Evolutionary conservation across 805 yeast genomes (phyloP), one percentile per base, ranked within the genome.

Genomic region (Starmerella powellii): DNA sequence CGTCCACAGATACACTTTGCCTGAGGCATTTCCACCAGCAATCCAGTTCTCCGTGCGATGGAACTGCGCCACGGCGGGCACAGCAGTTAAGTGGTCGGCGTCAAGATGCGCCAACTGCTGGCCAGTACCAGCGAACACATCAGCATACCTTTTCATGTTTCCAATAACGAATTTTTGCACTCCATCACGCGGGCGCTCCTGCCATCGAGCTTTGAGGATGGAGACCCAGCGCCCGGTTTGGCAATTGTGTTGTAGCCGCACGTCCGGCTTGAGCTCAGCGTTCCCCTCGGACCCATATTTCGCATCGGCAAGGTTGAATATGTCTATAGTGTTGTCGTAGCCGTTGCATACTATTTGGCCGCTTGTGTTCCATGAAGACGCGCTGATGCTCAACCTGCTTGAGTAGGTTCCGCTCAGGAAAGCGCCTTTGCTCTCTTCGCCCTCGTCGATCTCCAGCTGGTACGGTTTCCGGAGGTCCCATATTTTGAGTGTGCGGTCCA

Each of bases 171-270:
- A 85, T 55, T 88, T 86, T 49, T 86, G 81, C 24, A 73, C 67
- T 0, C 76, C 74, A 56, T 85, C 94, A 6, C 52, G 56, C 0
- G 94, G 93, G 26, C 69, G 63, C 2, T 62, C 59, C 47, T 91
- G 96, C 93, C 96, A 88, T 55, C 76, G 72, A 0, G 95, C 77
- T 53, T 88, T 85, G 44, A 88, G 64, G 36, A 88, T 88, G 1
- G 94, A 78, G 0, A 91, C 95, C 98, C 98, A 88, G 50, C 95
- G 68, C 0, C 98, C 98, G 0, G 95, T 81, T 60, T 88, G 95
- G 63, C 98, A 91, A 56, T 91, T 91, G 58, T 91, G 98, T 42
- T 73, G 73, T 38, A 88, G 67, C 8, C 74, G 73, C 21, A 73
- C 69, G 23, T 68, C 56, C 0, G 95, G 94, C n/a, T 54, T 58